Percentiles rank a stretch among this genome's conserved stretches.
These are phyloP conservation scores for Mycena rosella DNA, from an alignment of 768 basidiomycete species.

Conservation along the genomic window DNA sequence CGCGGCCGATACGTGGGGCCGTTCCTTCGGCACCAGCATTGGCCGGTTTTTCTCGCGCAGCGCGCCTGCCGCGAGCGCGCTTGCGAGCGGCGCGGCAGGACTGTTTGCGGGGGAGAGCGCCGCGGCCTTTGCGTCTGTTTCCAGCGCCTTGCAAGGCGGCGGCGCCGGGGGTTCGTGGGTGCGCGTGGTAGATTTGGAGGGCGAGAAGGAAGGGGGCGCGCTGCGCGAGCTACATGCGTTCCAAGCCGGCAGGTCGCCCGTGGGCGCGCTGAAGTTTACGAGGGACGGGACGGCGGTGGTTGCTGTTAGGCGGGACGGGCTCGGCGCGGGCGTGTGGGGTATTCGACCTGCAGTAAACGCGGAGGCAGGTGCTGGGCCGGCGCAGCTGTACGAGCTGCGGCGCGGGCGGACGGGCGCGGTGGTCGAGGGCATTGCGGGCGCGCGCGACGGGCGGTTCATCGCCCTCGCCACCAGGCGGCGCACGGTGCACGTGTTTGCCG, in stretches of 20 bases:
- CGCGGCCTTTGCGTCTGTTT: conserved; percentile 2
- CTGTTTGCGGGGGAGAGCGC: not conserved
- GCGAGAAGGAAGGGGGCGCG: not conserved
- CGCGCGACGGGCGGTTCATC: conserved; percentile 7
- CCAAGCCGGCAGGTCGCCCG: conserved; percentile 15
- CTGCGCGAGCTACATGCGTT: conserved; percentile 26
- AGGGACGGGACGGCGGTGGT: conserved; percentile 25
- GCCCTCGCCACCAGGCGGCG: conserved; percentile 51
- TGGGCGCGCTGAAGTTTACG: conserved; percentile 24
- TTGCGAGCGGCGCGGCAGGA: not conserved
- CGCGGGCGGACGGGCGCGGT: conserved; percentile 34
- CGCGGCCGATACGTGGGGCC: conserved; percentile 9
- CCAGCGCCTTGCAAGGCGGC: not conserved
- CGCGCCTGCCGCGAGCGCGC: conserved; percentile 21
- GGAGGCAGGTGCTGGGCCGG: not conserved
- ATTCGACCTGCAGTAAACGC: not conserved
- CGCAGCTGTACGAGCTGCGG: conserved; percentile 28
- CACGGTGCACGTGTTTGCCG: conserved; percentile 78
- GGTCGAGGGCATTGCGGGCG: not conserved
- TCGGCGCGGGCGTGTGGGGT: conserved; percentile 30
- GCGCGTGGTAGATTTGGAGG: conserved; percentile 27
- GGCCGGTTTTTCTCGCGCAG: conserved; percentile 33
- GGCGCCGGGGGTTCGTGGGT: conserved; percentile 23
- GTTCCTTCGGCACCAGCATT: not conserved
- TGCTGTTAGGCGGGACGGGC: conserved; percentile 31